These are phyloP conservation scores for Dendrobium nobile DNA, from an alignment of 106 monocot species.

Conservation along the genomic window DNA sequence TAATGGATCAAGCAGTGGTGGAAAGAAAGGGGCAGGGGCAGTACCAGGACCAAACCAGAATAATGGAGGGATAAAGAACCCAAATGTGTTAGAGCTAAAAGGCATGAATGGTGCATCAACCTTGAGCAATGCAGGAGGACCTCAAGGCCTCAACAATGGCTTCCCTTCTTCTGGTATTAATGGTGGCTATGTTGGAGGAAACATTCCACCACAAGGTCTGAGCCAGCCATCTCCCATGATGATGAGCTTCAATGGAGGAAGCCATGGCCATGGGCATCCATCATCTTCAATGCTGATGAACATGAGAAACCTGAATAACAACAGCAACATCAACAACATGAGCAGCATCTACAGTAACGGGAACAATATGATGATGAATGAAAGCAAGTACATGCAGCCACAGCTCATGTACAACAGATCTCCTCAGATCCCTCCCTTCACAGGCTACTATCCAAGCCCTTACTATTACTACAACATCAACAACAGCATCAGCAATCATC, in stretches of 20 bases:
- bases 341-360: not conserved
- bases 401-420: conserved; percentile 53
- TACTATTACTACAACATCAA: conserved; percentile 3
- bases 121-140: not conserved
- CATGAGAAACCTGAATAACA: conserved; percentile 6
- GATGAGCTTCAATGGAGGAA: conserved; percentile 11
- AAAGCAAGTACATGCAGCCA: conserved; percentile 33
- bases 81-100: conserved; percentile 10
- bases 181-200: not conserved
- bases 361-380: conserved; percentile 14
- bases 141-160: conserved; percentile 11
- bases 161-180: not conserved
- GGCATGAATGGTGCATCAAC: not conserved
- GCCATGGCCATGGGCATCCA: conserved; percentile 12
- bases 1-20: not conserved
- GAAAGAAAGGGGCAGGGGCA: not conserved
- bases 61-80: not conserved
- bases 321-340: not conserved
- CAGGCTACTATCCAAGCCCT: conserved; percentile 25
- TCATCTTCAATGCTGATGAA: conserved; percentile 24
- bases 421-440: conserved; percentile 40
- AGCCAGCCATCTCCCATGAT: conserved; percentile 18
- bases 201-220: conserved; percentile 3
- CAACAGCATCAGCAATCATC: not conserved
- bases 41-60: not conserved